Conservation (phyloP, 2,329 filamentous ascomycete genomes). For the Trichoderma brevicompactum region DNA sequence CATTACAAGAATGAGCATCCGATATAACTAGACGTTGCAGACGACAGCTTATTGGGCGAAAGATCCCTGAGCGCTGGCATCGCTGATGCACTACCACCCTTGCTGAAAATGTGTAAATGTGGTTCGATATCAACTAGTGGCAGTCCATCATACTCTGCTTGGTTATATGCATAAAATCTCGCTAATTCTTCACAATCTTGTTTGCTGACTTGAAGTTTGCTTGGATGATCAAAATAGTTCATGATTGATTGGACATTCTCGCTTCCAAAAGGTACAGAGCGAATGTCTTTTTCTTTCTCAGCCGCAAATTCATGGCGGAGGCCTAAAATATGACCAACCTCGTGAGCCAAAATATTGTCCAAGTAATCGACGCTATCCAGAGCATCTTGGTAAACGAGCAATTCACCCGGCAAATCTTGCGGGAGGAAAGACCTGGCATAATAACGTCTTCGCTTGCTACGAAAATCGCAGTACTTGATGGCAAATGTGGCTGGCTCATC, state of each 20-base stretch:
- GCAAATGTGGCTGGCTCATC: not conserved
- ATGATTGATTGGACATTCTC: not conserved
- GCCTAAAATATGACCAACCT: not conserved
- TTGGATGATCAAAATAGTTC: not conserved
- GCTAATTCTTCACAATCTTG: not conserved
- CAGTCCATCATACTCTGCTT: not conserved
- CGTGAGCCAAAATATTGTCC: conserved; percentile 6
- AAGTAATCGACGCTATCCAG: not conserved
- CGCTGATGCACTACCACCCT: not conserved
- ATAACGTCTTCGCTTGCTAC: not conserved
- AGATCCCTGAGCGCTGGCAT: no score
- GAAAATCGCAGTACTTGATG: not conserved
- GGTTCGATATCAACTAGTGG: not conserved
- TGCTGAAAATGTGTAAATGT: not conserved
- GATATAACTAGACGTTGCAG: no score
- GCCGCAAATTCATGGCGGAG: not conserved
- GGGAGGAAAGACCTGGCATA: conserved; percentile 3
- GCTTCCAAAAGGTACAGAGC: not conserved
- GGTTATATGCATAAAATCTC: not conserved
- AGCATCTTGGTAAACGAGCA: not conserved
- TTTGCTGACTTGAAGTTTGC: not conserved
- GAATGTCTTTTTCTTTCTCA: not conserved
- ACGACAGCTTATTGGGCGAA: no score
- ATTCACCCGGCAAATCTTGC: fast-evolving
- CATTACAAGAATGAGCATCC: no score